A percentile compares a stretch with the other conserved stretches of the same genome.
Evolutionary conservation across 345 rosid species (phyloP).

Genomic region (Cardiospermum halicacabum): DNA sequence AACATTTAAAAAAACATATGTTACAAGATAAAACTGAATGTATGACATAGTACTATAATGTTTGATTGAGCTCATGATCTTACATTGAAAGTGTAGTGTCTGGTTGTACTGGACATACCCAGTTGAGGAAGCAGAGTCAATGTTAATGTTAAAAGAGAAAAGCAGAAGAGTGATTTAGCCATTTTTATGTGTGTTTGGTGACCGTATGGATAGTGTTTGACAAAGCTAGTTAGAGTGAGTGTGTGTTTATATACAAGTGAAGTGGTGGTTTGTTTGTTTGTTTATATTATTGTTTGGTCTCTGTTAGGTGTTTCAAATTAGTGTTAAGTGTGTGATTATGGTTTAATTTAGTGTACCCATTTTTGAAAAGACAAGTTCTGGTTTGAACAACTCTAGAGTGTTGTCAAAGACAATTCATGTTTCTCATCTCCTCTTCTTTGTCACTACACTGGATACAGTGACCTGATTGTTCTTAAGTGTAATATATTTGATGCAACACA

Average conservation of each 20-base stretch:
- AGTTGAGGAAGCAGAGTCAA: slow-evolving; percentile 7
- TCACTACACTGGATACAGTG: no score
- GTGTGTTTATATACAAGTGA: background rate
- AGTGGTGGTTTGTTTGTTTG: slow-evolving; percentile 5
- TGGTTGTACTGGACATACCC: slow-evolving; percentile 21
- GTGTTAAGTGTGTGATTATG: background rate
- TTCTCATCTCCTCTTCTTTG: background rate
- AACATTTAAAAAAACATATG: background rate
- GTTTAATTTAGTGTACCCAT: background rate
- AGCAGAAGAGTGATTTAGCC: background rate
- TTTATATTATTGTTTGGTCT: no score
- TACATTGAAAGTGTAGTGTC: slow-evolving; percentile 43
- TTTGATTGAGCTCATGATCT: no score
- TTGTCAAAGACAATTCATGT: slow-evolving; percentile 9
- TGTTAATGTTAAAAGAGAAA: background rate
- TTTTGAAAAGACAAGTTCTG: slow-evolving; percentile 4
- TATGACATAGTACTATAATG: no score
- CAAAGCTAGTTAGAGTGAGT: background rate
- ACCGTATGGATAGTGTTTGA: no score
- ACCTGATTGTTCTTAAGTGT: no score
- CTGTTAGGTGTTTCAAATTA: slow-evolving; percentile 4
- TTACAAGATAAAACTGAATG: no score
- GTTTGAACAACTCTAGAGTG: slow-evolving; percentile 16
- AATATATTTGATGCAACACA: no score
- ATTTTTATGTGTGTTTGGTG: background rate